Evolutionary conservation across 2,329 filamentous ascomycete genomes (phyloP).

Genomic region (Aspergillus puulaauensis): DNA sequence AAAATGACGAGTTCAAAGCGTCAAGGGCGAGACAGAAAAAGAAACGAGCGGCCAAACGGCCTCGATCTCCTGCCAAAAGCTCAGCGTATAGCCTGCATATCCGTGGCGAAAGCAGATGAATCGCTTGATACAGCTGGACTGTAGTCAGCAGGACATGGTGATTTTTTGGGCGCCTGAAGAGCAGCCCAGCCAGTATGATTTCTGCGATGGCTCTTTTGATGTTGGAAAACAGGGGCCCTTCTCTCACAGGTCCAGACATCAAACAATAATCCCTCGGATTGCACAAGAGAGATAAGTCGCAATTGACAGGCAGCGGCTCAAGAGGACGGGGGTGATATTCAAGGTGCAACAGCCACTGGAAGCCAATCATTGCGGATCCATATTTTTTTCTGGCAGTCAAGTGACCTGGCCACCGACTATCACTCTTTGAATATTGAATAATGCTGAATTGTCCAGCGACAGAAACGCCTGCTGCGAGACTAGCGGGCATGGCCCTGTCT

Average conservation of each 20-base stretch:
- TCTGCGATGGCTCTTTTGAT: not conserved
- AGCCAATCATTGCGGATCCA: constrained; percentile 21
- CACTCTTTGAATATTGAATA: constrained; percentile 8
- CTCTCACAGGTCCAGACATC: too few relatives aligned
- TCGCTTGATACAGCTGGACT: constrained; percentile 15
- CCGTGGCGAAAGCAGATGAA: constrained; percentile 34
- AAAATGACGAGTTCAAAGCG: not conserved
- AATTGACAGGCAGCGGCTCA: constrained; percentile 1
- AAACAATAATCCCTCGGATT: constrained; percentile 1
- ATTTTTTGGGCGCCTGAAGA: constrained; percentile 1
- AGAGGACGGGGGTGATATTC: constrained; percentile 16
- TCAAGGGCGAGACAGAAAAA: not conserved
- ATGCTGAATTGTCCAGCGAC: constrained; percentile 13
- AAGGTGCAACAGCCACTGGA: constrained; percentile 7
- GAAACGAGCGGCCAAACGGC: not conserved
- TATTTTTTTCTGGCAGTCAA: constrained; percentile 21
- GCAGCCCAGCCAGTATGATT: not conserved
- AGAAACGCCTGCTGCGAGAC: not conserved
- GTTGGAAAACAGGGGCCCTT: too few relatives aligned
- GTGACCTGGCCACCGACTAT: constrained; percentile 18
- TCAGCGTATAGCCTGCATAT: constrained; percentile 5
- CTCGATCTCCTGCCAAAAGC: not conserved
- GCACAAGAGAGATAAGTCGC: not conserved
- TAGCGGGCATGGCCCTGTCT: not conserved
- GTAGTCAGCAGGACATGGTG: constrained; percentile 29